Evolutionary conservation across 208 protist genomes (phyloP).

Genomic region (Tritrichomonas musculus): DNA sequence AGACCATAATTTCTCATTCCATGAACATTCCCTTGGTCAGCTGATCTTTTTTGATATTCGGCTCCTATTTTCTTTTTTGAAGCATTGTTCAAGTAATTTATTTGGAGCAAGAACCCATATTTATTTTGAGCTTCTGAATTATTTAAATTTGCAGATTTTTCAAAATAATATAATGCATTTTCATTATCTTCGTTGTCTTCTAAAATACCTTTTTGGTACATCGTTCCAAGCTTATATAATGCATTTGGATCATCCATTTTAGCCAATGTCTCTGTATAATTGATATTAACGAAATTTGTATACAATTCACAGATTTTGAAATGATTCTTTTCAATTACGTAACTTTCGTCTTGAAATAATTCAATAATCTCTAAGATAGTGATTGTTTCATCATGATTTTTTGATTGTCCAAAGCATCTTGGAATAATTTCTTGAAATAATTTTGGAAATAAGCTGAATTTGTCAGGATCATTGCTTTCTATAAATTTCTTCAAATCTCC

Average conservation of each 20-base stretch:
- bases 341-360: too few relatives aligned
- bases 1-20: background rate
- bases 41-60: background rate
- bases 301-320: too few relatives aligned
- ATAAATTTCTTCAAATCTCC: too few relatives aligned
- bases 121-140: background rate
- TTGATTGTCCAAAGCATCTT: background rate
- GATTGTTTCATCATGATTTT: background rate
- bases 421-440: too few relatives aligned
- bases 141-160: background rate
- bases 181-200: background rate
- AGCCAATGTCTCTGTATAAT: background rate
- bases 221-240: background rate
- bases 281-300: background rate
- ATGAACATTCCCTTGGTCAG: background rate
- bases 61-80: background rate
- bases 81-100: too few relatives aligned
- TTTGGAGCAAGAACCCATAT: background rate
- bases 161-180: background rate
- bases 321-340: too few relatives aligned
- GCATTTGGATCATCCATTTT: background rate
- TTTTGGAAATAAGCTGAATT: too few relatives aligned
- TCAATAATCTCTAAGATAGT: background rate
- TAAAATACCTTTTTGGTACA: background rate
- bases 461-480: too few relatives aligned